These are phyloP conservation scores for Ophiostoma quercus DNA, from an alignment of 2,329 filamentous ascomycete species.

Conservation along the genomic window DNA sequence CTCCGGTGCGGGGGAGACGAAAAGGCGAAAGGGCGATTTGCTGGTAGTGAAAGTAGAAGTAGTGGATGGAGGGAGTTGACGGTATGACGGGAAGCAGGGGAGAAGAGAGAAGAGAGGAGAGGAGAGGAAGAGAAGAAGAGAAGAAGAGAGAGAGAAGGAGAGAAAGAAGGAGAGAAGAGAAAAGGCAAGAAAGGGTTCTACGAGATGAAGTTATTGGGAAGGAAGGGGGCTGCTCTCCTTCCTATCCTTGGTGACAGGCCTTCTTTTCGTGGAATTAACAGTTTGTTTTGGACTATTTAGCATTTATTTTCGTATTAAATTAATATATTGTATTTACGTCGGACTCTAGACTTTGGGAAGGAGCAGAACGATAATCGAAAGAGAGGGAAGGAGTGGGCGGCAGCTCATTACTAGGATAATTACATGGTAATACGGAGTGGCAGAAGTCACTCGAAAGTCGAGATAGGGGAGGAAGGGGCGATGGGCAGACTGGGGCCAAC, in stretches of 20 bases:
- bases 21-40: conserved; percentile 11
- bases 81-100: conserved; percentile 13
- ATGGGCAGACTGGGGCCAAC: conserved; percentile 7
- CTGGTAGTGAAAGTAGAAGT: neutral
- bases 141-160: neutral
- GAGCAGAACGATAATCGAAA: neutral
- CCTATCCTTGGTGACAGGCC: conserved; percentile 11
- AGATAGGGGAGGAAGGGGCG: conserved; percentile 11
- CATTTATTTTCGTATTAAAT: neutral
- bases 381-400: conserved; percentile 9
- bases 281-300: too few species aligned
- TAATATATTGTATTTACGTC: neutral
- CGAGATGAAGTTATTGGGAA: conserved; percentile 13
- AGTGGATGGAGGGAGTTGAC: conserved; percentile 2
- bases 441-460: neutral
- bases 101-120: conserved; percentile 2
- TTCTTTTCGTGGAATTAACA: conserved; percentile 2
- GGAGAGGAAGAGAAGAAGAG: neutral
- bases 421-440: neutral
- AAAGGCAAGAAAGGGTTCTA: neutral
- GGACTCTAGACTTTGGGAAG: neutral
- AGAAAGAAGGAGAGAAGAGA: too few species aligned
- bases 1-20: conserved; percentile 15
- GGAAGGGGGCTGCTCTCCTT: neutral
- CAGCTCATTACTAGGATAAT: neutral